These are phyloP conservation scores for Rhynchospora tenuis DNA, from an alignment of 176 grass and related monocot species.

Conservation along the genomic window DNA sequence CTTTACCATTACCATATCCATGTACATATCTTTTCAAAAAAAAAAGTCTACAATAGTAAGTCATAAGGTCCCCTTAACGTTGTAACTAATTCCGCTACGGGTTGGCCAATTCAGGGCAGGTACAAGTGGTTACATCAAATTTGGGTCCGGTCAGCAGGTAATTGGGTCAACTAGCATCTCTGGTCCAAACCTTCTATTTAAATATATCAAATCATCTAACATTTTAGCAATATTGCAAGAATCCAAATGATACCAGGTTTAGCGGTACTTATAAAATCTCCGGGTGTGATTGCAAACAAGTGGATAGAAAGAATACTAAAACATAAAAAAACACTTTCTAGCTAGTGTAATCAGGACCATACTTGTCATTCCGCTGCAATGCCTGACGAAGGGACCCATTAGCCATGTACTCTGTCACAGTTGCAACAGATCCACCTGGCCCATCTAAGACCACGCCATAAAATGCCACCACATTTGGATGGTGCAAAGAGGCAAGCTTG, in stretches of 20 bases:
- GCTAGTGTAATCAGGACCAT: conserved; percentile 1
- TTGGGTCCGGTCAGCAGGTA: background rate
- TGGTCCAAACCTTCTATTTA: background rate
- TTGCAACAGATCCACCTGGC: conserved; percentile 84
- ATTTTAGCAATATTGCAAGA: background rate
- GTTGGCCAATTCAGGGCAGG: background rate
- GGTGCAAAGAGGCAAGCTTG: conserved; percentile 89
- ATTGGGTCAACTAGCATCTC: background rate
- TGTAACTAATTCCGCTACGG: too few species aligned
- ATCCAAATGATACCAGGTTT: conserved; percentile 12
- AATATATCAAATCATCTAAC: background rate
- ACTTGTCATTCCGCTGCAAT: conserved; percentile 94
- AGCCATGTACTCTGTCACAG: conserved; percentile 97
- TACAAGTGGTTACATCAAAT: background rate
- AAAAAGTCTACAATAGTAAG: background rate
- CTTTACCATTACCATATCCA: background rate
- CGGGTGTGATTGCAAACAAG: background rate
- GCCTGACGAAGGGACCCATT: conserved; percentile 95
- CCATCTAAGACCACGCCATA: conserved; percentile 92
- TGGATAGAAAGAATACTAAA: conserved; percentile 8
- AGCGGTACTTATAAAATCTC: background rate
- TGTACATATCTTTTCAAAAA: background rate
- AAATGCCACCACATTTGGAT: conserved; percentile 98
- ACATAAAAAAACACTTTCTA: background rate
- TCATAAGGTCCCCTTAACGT: too few species aligned